Percentiles rank a stretch among this genome's conserved stretches.
These are phyloP conservation scores for Ilyonectria sp. DNA, from an alignment of 2,329 filamentous ascomycete genomes.

Conservation along the genomic window DNA sequence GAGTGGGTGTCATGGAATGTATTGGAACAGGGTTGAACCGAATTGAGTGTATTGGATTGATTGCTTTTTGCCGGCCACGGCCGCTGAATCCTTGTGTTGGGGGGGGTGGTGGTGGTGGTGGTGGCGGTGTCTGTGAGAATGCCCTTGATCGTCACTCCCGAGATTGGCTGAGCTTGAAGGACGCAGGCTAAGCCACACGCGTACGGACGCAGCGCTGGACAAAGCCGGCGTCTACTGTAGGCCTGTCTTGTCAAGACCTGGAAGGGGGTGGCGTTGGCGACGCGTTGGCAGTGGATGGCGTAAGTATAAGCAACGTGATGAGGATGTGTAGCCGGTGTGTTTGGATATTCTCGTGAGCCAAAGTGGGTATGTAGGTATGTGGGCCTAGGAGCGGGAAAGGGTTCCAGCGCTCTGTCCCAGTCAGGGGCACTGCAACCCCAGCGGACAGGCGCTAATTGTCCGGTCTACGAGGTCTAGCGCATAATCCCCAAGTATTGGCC, in stretches of 20 bases:
- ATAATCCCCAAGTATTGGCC: too few relatives aligned
- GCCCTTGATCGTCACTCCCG: not conserved
- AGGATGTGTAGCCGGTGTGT: not conserved
- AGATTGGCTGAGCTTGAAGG: not conserved
- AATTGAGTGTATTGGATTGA: not conserved
- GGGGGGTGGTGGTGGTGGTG: not conserved
- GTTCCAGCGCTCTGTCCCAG: not conserved
- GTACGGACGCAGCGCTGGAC: not conserved
- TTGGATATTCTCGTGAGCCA: conserved; percentile 1
- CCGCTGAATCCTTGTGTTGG: not conserved
- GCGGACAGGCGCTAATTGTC: conserved; percentile 8
- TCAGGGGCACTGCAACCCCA: conserved; percentile 19
- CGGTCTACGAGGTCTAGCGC: too few relatives aligned
- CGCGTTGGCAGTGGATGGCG: not conserved
- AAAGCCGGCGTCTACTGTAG: not conserved
- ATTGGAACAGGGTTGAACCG: not conserved
- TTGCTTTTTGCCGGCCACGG: not conserved
- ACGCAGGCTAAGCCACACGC: not conserved
- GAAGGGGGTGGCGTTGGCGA: not conserved
- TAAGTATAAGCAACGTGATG: not conserved
- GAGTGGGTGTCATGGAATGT: conserved; percentile 19
- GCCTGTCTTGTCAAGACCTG: not conserved
- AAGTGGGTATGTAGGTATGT: not conserved
- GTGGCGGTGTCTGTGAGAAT: not conserved
- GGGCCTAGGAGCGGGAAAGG: not conserved